These are phyloP conservation scores for Septoria linicola DNA, from an alignment of 2,329 filamentous ascomycete species.

Conservation along the genomic window DNA sequence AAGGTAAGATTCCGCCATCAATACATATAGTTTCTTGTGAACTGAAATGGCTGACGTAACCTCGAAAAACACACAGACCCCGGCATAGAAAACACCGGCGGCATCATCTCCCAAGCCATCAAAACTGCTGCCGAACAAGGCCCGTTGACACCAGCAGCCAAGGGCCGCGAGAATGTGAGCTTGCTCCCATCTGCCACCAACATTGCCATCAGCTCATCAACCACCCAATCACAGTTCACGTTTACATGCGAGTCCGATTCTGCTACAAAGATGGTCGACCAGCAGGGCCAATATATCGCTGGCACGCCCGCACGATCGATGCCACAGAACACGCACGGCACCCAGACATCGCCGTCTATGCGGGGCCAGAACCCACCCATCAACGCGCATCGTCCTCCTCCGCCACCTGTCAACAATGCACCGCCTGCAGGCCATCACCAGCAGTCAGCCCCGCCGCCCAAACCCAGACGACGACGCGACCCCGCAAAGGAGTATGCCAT, in stretches of 20 bases:
- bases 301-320: slow-evolving; percentile 23
- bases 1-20: slow-evolving; percentile 25
- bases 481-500: slow-evolving; percentile 68
- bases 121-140: slow-evolving; percentile 76
- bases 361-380: slow-evolving; percentile 22
- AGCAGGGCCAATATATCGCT: slow-evolving; percentile 28
- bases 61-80: slow-evolving; percentile 47
- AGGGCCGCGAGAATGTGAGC: slow-evolving; percentile 72
- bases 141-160: slow-evolving; percentile 55
- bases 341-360: slow-evolving; percentile 33
- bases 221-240: slow-evolving; percentile 86
- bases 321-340: slow-evolving; percentile 26
- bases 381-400: slow-evolving; percentile 22
- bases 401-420: slow-evolving; percentile 31
- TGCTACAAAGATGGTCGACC: slow-evolving; percentile 65
- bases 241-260: slow-evolving; percentile 94
- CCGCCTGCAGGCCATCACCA: slow-evolving; percentile 29
- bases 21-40: slow-evolving; percentile 7
- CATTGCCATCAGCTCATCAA: slow-evolving; percentile 52
- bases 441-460: slow-evolving; percentile 48
- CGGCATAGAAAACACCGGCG: slow-evolving; percentile 44
- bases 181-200: slow-evolving; percentile 63
- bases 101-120: slow-evolving; percentile 90
- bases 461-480: slow-evolving; percentile 59
- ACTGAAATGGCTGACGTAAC: slow-evolving; percentile 22